A percentile compares a stretch with the other conserved stretches of the same genome.
These are phyloP conservation scores for Fusarium cyanostomum DNA, from an alignment of 2,329 filamentous ascomycete species.

Conservation along the genomic window DNA sequence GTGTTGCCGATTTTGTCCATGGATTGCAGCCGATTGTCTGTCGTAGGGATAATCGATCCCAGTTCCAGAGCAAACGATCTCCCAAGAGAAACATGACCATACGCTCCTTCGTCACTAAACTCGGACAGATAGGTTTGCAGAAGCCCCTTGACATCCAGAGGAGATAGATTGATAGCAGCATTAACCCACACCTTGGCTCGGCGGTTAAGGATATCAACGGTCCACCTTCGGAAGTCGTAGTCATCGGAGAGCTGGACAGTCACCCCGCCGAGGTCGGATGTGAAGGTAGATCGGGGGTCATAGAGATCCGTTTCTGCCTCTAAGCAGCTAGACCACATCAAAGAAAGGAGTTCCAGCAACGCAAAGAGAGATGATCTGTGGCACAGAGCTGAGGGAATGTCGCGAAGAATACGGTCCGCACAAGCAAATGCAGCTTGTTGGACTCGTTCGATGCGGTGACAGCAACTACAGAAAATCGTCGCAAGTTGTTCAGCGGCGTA, in stretches of 20 bases:
- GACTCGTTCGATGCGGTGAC: conserved; percentile 90
- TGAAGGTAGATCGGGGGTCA: conserved; percentile 83
- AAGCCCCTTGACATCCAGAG: conserved; percentile 92
- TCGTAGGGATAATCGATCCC: conserved; percentile 84
- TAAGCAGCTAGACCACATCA: conserved; percentile 95
- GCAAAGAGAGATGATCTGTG: conserved; percentile 92
- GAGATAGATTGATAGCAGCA: conserved; percentile 82
- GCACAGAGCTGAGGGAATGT: conserved; percentile 89
- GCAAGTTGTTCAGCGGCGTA: conserved; percentile 91
- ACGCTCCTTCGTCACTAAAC: conserved; percentile 89
- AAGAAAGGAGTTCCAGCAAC: conserved; percentile 86
- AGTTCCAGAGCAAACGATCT: conserved; percentile 95
- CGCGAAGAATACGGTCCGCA: conserved; percentile 84
- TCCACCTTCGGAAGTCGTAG: conserved; percentile 81
- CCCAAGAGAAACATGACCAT: conserved; percentile 91
- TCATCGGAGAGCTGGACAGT: conserved; percentile 93
- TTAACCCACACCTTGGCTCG: conserved; percentile 84
- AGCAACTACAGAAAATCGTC: conserved; percentile 85
- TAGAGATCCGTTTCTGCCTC: conserved; percentile 96
- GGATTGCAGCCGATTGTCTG: conserved; percentile 85
- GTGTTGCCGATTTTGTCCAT: conserved; percentile 79
- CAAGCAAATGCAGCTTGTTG: conserved; percentile 86
- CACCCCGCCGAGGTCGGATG: conserved; percentile 79
- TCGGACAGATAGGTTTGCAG: conserved; percentile 97
- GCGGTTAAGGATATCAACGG: conserved; percentile 79